Evolutionary conservation across 1,139 yeast species (phyloP), one percentile per base, ranked within the genome.

Genomic region (Debaryomyces udenii): DNA sequence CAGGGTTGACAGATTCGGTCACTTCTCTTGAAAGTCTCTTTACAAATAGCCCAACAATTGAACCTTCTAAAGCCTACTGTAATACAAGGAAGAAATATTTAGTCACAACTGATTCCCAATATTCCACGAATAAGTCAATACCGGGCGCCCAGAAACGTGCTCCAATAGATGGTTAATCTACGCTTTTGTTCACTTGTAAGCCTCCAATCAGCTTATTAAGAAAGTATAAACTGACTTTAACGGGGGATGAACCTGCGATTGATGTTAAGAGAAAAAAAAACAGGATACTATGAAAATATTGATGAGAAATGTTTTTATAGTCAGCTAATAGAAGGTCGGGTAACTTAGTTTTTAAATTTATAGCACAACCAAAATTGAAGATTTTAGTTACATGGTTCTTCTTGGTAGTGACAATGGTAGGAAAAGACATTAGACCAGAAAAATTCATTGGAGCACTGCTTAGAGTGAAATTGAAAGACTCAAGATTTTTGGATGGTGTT

Each of bases 131-230:
- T 49, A 47, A 56, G 74, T 73, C 78, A 71, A 70, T 70, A 71
- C 61, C 78, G 64, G 78, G 78, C 77, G 78, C 78, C 78, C 78
- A 73, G 78, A 63, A 73, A 72, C 78, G 78, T 72, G 76, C 78
- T 66, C 74, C 74, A 50, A 26, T 46, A 47, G 49, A 46, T 20
- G 68, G 67, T 70, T 59, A 37, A 40, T 73, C 68, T 73, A 68
- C 77, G 77, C 78, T 57, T 67, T 15, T 41, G 48, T 51, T 49
- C 68, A 60, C 63, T 52, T 35, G 56, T 56, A 43, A 56, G 45
- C 62, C 64, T 51, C 49, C 58, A 39, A 46, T 49, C 49, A 50
- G 43, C 39, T 44, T 42, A 23, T 41, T 35, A 27, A 41, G 46
- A 46, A 42, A 46, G 41, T 43, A 51, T 40, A 48, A 46, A 48